Percentiles rank a stretch among this genome's conserved stretches.
phyloP scores from a whole-genome alignment of 352 stramenopile species.

The Phytophthora vignae region DNA sequence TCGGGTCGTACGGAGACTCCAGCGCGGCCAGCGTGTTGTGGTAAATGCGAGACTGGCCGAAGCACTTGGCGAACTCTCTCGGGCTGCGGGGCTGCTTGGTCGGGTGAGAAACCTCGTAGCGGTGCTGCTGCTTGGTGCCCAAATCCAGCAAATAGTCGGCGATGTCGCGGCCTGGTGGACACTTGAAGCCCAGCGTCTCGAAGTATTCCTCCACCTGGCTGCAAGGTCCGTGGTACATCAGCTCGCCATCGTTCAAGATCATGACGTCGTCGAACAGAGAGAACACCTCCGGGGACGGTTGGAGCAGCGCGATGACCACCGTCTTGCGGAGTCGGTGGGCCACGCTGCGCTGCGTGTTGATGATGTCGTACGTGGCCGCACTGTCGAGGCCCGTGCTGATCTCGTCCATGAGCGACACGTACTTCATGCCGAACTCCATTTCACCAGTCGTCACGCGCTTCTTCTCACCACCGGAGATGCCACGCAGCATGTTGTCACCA shows the following conservation, averaged over 20 bases:
- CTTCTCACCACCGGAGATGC: constrained; percentile 62
- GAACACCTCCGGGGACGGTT: constrained; percentile 88
- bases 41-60: constrained; percentile 44
- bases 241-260: constrained; percentile 50
- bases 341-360: constrained; percentile 48
- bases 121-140: constrained; percentile 38
- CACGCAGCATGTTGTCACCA: too few relatives aligned
- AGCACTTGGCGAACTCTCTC: constrained; percentile 29
- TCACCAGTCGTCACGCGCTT: constrained; percentile 55
- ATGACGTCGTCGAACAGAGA: constrained; percentile 71
- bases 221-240: constrained; percentile 78
- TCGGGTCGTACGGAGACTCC: constrained; percentile 21
- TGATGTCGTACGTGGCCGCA: constrained; percentile 67
- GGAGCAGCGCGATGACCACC: constrained; percentile 71
- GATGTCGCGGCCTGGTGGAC: constrained; percentile 38
- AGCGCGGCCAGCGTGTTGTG: constrained; percentile 39
- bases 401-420: constrained; percentile 84
- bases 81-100: constrained; percentile 24
- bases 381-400: constrained; percentile 69
- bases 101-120: constrained; percentile 22
- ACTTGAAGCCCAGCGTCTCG: constrained; percentile 43
- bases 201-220: constrained; percentile 39
- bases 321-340: constrained; percentile 38
- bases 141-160: constrained; percentile 42
- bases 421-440: constrained; percentile 85